A percentile compares a stretch with the other conserved stretches of the same genome.
These are phyloP conservation scores for Crotalaria pallida DNA, from an alignment of 306 rosid species.

Conservation along the genomic window DNA sequence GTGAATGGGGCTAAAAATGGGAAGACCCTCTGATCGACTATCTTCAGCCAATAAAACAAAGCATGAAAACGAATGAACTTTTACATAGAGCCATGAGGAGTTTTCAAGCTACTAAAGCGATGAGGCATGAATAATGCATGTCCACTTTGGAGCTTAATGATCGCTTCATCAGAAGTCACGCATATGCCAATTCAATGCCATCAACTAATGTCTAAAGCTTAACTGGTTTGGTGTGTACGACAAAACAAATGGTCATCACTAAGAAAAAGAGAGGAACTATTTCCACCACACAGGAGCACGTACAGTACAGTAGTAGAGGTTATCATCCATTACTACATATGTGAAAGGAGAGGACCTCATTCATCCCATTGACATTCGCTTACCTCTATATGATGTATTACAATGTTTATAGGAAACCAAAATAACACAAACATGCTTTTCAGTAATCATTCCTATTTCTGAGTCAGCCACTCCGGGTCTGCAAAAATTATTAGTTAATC, in stretches of 20 bases:
- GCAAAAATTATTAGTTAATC: no score
- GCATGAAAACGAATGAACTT: slow-evolving; percentile 11
- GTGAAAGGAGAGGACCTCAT: background rate
- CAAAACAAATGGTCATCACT: background rate
- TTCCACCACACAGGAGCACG: background rate
- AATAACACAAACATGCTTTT: slow-evolving; percentile 21
- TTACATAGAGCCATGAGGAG: background rate
- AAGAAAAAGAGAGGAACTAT: background rate
- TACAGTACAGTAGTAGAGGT: no score
- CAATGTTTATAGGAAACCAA: slow-evolving; percentile 4
- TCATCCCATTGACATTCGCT: background rate
- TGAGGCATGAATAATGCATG: slow-evolving; percentile 15
- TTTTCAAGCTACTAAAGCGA: slow-evolving; percentile 22
- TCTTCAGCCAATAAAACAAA: background rate
- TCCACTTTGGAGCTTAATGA: slow-evolving; percentile 16
- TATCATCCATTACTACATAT: slow-evolving; percentile 26
- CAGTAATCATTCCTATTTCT: slow-evolving; percentile 24
- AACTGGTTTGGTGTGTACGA: background rate
- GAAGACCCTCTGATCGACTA: background rate
- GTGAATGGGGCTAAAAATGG: background rate
- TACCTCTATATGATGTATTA: background rate
- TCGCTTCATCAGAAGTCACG: slow-evolving; percentile 22
- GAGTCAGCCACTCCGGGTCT: background rate
- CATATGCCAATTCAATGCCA: slow-evolving; percentile 9
- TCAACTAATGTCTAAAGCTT: slow-evolving; percentile 20